Evolutionary conservation across 2,329 filamentous ascomycete genomes (phyloP).

Genomic region (Sporothrix luriei): DNA sequence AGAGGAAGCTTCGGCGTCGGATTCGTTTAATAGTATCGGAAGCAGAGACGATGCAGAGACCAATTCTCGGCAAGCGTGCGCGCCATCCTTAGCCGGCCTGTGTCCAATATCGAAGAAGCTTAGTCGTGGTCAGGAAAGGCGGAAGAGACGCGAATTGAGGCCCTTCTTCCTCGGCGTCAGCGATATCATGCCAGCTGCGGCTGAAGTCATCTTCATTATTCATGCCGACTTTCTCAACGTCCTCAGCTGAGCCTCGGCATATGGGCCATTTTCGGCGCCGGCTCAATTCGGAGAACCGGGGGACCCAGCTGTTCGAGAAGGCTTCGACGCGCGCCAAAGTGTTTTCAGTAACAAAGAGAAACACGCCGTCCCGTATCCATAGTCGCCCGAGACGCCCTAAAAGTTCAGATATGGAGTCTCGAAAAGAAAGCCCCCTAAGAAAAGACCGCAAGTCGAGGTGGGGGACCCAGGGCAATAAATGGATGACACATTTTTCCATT

Average conservation of each 20-base stretch:
- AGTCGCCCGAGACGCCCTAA: neutral
- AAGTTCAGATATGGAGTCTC: neutral
- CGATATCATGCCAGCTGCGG: neutral
- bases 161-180: neutral
- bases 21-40: too few relatives aligned
- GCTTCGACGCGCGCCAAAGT: neutral
- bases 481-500: neutral
- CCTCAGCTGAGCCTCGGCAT: too few relatives aligned
- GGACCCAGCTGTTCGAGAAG: conserved; percentile 12
- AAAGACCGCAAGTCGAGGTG: neutral
- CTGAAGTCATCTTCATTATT: neutral
- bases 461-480: neutral
- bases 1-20: too few relatives aligned
- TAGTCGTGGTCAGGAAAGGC: neutral
- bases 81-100: neutral
- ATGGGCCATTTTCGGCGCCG: neutral
- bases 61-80: neutral
- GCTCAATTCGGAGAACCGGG: too few relatives aligned
- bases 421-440: neutral
- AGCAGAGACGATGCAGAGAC: neutral
- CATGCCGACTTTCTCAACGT: neutral
- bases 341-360: too few relatives aligned
- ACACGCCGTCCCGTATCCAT: too few relatives aligned
- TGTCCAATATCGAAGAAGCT: neutral
- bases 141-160: neutral